Percentiles rank a stretch among this genome's conserved stretches.
Evolutionary conservation across 106 monocot species (phyloP).

Genomic region (Dendrobium huoshanense): DNA sequence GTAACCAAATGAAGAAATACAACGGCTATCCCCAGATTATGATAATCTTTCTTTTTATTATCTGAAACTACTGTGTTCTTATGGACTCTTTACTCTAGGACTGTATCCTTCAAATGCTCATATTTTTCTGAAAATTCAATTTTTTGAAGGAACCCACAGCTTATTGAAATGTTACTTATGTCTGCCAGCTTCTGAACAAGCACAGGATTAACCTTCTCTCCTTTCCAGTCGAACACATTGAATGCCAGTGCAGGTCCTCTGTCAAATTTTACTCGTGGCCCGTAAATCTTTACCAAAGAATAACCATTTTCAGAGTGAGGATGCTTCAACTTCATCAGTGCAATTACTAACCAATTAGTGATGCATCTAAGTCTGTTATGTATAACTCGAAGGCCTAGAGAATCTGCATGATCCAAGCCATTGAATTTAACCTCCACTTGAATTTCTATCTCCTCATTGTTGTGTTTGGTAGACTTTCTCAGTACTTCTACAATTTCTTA

Average conservation of each 20-base stretch:
- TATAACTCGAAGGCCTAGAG: constrained; percentile 57
- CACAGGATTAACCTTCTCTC: constrained; percentile 59
- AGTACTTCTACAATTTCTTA: constrained; percentile 18
- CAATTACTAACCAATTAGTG: constrained; percentile 64
- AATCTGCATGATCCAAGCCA: constrained; percentile 69
- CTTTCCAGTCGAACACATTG: constrained; percentile 88
- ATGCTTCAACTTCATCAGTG: constrained; percentile 56
- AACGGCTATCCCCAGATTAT: constrained; percentile 47
- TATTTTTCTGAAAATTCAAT: constrained; percentile 58
- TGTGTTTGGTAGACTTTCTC: not conserved
- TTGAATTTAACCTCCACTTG: constrained; percentile 31
- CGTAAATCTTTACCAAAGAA: constrained; percentile 57
- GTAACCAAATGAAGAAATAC: constrained; percentile 63
- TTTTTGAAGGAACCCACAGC: constrained; percentile 48
- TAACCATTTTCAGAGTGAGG: constrained; percentile 37
- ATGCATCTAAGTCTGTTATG: constrained; percentile 56
- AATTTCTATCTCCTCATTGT: too few species aligned
- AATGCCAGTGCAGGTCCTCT: constrained; percentile 66
- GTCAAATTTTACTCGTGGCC: constrained; percentile 67
- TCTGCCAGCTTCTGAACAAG: constrained; percentile 85
- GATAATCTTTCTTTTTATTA: constrained; percentile 11
- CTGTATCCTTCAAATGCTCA: constrained; percentile 19
- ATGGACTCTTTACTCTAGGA: constrained; percentile 26
- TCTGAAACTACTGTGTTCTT: constrained; percentile 4
- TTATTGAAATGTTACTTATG: constrained; percentile 60